A percentile compares a stretch with the other conserved stretches of the same genome.
These are phyloP conservation scores for Elsinoe ampelina DNA, from an alignment of 2,329 filamentous ascomycete genomes.

Conservation along the genomic window DNA sequence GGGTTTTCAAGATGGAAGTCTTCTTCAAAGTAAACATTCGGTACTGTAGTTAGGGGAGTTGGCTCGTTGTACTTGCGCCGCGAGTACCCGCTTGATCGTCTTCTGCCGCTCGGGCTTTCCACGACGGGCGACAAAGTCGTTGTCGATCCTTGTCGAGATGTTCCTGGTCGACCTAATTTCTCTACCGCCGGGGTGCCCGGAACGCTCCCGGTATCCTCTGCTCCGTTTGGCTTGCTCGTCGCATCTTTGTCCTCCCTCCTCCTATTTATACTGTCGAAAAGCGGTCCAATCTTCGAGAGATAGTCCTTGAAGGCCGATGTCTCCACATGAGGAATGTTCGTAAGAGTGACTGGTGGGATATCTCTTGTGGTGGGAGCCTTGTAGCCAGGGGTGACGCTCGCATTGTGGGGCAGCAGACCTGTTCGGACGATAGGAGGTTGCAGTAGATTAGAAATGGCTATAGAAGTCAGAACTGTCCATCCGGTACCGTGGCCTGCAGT, in stretches of 20 bases:
- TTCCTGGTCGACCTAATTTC: neutral
- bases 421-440: constrained; percentile 85
- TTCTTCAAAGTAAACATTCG: constrained; percentile 86
- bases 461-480: constrained; percentile 7
- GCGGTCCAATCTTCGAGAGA: constrained; percentile 68
- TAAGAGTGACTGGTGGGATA: constrained; percentile 85
- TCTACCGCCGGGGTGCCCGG: neutral
- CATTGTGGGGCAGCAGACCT: constrained; percentile 63
- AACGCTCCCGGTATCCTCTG: neutral
- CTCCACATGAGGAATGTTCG: constrained; percentile 77
- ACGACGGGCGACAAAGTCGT: constrained; percentile 34
- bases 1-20: constrained; percentile 94
- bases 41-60: constrained; percentile 85
- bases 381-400: constrained; percentile 44
- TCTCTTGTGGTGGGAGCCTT: constrained; percentile 32
- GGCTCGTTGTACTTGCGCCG: constrained; percentile 60
- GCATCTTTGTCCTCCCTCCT: constrained; percentile 67
- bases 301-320: constrained; percentile 74
- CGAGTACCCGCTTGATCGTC: constrained; percentile 41
- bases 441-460: constrained; percentile 86
- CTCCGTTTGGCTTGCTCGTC: constrained; percentile 22
- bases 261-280: constrained; percentile 83
- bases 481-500: neutral
- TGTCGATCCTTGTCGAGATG: constrained; percentile 34
- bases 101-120: constrained; percentile 40